Base-by-base conservation (phyloP, 768 basidiomycete species). In the Tulasnella sp. region DNA sequence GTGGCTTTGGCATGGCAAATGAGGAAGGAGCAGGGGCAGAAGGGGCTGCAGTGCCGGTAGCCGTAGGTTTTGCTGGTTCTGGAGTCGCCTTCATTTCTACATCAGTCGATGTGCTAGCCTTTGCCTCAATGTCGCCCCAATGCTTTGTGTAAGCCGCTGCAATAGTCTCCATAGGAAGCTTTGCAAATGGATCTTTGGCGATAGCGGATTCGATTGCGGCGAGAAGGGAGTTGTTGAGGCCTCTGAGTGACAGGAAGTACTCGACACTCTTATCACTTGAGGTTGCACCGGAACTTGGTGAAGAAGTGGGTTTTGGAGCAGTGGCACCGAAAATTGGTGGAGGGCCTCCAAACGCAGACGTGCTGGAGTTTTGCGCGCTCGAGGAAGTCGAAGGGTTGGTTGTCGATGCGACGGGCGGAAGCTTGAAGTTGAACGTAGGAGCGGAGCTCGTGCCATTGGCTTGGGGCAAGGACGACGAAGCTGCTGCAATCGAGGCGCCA, bases 161-260 rank as follows among this genome's bases (percentile, higher is more conserved):
- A 27, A 81, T 46, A 31, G 62, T 39, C 14, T 80, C 79, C 36
- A 58, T 24, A 6, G 77, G 71, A n/a, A 81, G 72, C 21, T 81
- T 71, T 3, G 58, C 79, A 44, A 81, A 81, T n/a, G 80, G 80
- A 75, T 81, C 80, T n/a, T 48, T 58, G 9, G 62, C 72, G 52
- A 81, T 75, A 24, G 74, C 71, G 31, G 36, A 68, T 56, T 81
- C 62, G 24, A 81, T 34, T 2, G 79, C 52, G 6, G 56, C 73
- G 42, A 81, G 44, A 27, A 81, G 68, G 62, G 80, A 81, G 56
- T 81, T 58, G 42, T 81, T 81, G 46, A 81, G 79, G 39, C 80
- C 80, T 74, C 80, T 38, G 21, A 81, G 39, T 5, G 80, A 81
- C n/a, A 75, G 16, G 79, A 56, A 80, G 44, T 73, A 81, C 10